phyloP scores from a whole-genome alignment of 495 filamentous ascomycete genomes.

The Pyrenula aspistea region DNA sequence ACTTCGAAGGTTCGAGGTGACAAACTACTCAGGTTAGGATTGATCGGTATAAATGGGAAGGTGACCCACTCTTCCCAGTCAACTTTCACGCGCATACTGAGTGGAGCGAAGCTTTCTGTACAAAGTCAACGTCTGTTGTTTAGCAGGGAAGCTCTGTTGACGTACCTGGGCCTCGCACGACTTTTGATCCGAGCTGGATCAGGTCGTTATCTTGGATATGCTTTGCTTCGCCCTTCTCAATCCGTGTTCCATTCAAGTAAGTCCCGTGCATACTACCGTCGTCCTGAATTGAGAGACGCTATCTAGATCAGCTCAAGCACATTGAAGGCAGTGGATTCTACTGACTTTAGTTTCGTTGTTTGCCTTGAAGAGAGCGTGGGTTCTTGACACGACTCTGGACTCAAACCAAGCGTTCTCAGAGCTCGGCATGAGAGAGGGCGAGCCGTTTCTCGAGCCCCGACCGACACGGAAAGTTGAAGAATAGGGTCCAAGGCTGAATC shows the following conservation, averaged over 20 bases:
- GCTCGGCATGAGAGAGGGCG: conserved; percentile 35
- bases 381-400: conserved; percentile 69
- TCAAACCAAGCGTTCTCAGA: conserved; percentile 63
- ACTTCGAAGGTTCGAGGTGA: neutral
- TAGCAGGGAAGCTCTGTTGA: neutral
- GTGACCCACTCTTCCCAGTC: conserved; percentile 17
- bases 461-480: conserved; percentile 31
- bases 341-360: conserved; percentile 29
- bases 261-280: conserved; percentile 48
- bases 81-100: conserved; percentile 23
- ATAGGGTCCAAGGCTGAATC: conserved; percentile 16
- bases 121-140: neutral
- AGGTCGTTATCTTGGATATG: conserved; percentile 30
- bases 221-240: conserved; percentile 22
- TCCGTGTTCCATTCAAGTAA: conserved; percentile 30
- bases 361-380: conserved; percentile 53
- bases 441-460: conserved; percentile 45
- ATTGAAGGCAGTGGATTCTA: conserved; percentile 1
- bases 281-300: conserved; percentile 34
- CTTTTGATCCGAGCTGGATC: conserved; percentile 41
- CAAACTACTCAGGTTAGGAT: conserved; percentile 1
- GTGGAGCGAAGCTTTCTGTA: conserved; percentile 26
- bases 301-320: conserved; percentile 2
- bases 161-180: conserved; percentile 37
- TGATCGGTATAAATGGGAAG: neutral